Base-by-base conservation (phyloP, 306 rosid species). In the Crataegus laevigata region DNA sequence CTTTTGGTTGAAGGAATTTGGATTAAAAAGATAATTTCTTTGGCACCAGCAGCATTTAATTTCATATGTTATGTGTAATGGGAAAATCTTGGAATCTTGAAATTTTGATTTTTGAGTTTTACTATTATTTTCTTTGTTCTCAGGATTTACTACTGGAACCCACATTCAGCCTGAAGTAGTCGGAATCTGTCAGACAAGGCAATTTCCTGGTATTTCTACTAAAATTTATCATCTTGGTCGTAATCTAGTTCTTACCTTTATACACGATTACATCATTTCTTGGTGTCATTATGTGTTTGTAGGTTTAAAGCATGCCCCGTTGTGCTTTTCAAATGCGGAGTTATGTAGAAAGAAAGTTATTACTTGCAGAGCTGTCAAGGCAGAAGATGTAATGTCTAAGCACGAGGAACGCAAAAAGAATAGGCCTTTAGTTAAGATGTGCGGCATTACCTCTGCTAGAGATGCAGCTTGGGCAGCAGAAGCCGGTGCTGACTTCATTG, bases 381-480 rank as follows among this genome's bases (percentile, higher is more conserved):
- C 77, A n/a, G 80, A 72, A 78, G 85, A 75, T 30, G 85, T 47
- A 79, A 78, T 85, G 34, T 34, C 54, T 60, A 71, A 77, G 22
- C 51, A 64, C 18, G 85, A 81, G 76, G 89, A 61, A 57, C 83
- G 25, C 25, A 80, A 68, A 77, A 91, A 75, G 87, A 67, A 74
- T 43, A 74, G 78, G 69, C 89, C 89, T 71, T 85, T 89, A 75
- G 93, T 90, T 80, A 94, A 91, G 89, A 94, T 94, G 98, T 94
- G 98, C 7, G 97, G 99, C 50, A 87, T 94, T 62, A 88, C 99
- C 77, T 90, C 97, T 50, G 89, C 93, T 43, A 86, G 83, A 80
- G 99, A 94, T 89, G 97, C 96, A 60, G 93, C 92, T 38, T 67
- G 89, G 90, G 99, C 96, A 47, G 90, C 96, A n/a, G 93, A 90